These are phyloP conservation scores for Croton setiger DNA, from an alignment of 441 rosid species.

Conservation along the genomic window DNA sequence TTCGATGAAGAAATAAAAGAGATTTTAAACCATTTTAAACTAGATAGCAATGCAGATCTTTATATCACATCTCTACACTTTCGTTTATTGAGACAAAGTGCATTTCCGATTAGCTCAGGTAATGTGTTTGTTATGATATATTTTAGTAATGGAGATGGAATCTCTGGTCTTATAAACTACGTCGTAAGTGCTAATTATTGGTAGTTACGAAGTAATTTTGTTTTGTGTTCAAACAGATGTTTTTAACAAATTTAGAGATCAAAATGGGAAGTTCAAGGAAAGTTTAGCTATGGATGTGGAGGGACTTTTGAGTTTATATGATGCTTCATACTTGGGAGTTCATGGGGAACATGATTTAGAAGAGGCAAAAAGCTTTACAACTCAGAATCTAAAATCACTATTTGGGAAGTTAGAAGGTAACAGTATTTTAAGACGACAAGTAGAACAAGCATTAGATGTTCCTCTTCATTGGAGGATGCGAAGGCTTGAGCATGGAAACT, in stretches of 20 bases:
- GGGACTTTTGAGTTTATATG: conserved; percentile 29
- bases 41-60: conserved; percentile 12
- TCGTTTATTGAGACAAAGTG: conserved; percentile 31
- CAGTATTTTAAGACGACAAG: conserved; percentile 1
- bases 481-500: conserved; percentile 27
- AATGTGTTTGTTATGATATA: too few relatives aligned
- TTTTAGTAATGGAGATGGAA: too few relatives aligned
- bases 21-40: neutral
- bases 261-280: conserved; percentile 16
- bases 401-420: neutral
- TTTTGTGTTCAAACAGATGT: too few relatives aligned
- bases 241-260: conserved; percentile 20
- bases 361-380: conserved; percentile 23
- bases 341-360: conserved; percentile 23
- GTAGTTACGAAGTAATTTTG: too few relatives aligned
- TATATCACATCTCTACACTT: conserved; percentile 22
- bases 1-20: conserved; percentile 27
- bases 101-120: conserved; percentile 5
- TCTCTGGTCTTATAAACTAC: too few relatives aligned
- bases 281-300: neutral
- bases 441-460: conserved; percentile 24
- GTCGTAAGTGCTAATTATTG: too few relatives aligned
- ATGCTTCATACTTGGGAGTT: conserved; percentile 29
- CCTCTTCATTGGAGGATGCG: conserved; percentile 29
- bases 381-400: neutral